Conservation (phyloP, 768 basidiomycete species). For the Gyrodon lividus region DNA sequence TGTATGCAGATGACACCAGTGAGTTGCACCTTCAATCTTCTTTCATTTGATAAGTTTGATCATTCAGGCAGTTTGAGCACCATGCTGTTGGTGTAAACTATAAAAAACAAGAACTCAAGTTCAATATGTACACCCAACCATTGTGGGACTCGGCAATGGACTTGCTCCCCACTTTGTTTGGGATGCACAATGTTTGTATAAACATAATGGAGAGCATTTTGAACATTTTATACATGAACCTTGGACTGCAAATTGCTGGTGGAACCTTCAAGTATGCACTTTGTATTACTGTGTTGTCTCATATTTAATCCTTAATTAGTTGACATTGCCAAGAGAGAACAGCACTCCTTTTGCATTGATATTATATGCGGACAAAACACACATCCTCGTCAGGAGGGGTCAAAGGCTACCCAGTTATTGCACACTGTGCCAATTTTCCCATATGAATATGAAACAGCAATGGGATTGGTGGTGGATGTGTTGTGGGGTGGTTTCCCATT, state of each 20-base stretch:
- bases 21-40: background rate
- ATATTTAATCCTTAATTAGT: background rate
- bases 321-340: background rate
- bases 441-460: constrained; percentile 12
- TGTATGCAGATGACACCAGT: constrained; percentile 1
- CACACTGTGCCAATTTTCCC: constrained; percentile 12
- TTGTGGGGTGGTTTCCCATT: constrained; percentile 7
- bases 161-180: constrained; percentile 21
- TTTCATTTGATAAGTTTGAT: background rate
- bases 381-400: constrained; percentile 10
- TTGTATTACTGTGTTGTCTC: background rate
- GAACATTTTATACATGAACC: constrained; percentile 6
- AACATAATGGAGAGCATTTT: background rate
- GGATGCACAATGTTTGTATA: constrained; percentile 2
- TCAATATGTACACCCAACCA: background rate
- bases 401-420: constrained; percentile 21
- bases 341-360: constrained; percentile 4
- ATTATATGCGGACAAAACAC: constrained; percentile 21
- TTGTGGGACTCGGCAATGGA: constrained; percentile 9
- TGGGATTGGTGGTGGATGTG: constrained; percentile 9
- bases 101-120: background rate
- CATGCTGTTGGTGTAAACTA: background rate
- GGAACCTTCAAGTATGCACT: constrained; percentile 8
- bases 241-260: constrained; percentile 11
- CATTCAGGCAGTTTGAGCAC: constrained; percentile 4